phyloP scores from a whole-genome alignment of 192 early-diverging fungal species.

The Spinellus fusiger region DNA sequence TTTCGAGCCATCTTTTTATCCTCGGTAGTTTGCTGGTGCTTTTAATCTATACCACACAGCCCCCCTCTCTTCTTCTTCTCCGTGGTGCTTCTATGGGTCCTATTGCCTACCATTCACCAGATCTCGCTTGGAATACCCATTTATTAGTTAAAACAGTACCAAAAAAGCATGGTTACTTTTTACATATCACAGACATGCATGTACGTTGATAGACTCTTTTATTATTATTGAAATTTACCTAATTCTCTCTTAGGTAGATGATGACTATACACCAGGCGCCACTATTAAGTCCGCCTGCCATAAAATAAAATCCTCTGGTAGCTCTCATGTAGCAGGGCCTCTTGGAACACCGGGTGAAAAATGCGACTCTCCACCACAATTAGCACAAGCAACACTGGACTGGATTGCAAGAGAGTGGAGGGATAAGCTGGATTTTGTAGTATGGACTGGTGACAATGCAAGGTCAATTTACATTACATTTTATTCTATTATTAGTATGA shows the following conservation, averaged over 20 bases:
- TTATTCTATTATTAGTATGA: not conserved
- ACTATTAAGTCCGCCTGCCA: slow-evolving; percentile 58
- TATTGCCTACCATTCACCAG: not conserved
- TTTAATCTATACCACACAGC: too few relatives aligned
- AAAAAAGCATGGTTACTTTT: slow-evolving; percentile 40
- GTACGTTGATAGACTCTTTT: slow-evolving; percentile 20
- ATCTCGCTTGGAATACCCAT: not conserved
- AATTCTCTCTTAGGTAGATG: slow-evolving; percentile 13
- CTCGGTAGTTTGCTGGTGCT: too few relatives aligned
- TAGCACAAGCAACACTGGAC: slow-evolving; percentile 51
- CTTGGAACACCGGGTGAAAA: slow-evolving; percentile 49
- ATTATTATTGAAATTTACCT: not conserved
- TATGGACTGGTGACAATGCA: slow-evolving; percentile 69
- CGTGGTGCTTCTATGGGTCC: not conserved
- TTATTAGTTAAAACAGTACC: not conserved
- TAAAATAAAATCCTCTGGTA: slow-evolving; percentile 20
- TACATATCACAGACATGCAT: slow-evolving; percentile 74
- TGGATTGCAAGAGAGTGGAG: slow-evolving; percentile 39
- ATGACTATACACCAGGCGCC: slow-evolving; percentile 41
- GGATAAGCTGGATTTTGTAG: slow-evolving; percentile 57
- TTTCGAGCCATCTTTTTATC: too few relatives aligned
- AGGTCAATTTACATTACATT: slow-evolving; percentile 27
- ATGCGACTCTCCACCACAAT: slow-evolving; percentile 54
- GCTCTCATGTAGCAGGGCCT: slow-evolving; percentile 26
- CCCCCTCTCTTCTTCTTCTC: too few relatives aligned